Base-by-base conservation (phyloP, 208 protist genomes). In the Trypanosoma brucei region DNA sequence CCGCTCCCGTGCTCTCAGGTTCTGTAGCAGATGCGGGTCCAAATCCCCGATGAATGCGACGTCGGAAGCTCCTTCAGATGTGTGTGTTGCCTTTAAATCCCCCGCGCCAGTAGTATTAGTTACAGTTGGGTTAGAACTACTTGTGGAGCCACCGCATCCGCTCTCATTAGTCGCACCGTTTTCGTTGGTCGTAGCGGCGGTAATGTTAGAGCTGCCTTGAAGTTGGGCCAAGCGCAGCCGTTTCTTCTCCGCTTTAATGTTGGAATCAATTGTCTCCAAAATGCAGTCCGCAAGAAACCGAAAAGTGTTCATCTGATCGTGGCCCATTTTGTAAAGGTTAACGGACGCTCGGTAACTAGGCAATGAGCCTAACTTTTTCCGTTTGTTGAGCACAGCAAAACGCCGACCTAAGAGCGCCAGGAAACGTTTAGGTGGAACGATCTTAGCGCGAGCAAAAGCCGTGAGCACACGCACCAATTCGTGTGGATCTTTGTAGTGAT, bases 201-300 rank as follows among this genome's bases (percentile, higher is more conserved):
- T 30, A 3, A 11, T 50, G 31, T 31, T 38, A 53, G 37, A 51
- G n/a, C 38, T 58, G 14, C 45, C 30, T 55, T 60, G 44, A 39
- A 72, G 39, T 39, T 77, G 59, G 22, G 22, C 22, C 39, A 77
- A 42, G 4, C 64, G 57, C 11, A 49, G 40, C n/a, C 53, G 65
- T 31, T 57, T 58, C 62, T 71, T 78, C 56, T 77, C 70, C 39
- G 75, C 61, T 37, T 59, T 75, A 13, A 88, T 55, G 48, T 84
- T 79, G 39, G 69, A 49, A 54, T 89, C 72, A 48, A 90, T 82
- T 22, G 62, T 51, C 0, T 57, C 49, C 50, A 76, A 55, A 56
- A 88, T 88, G 67, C 64, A 66, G 51, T 93, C 83, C 0, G 86
- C 72, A 22, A 93, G 69, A 62, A 93, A 93, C 57, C 81, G 79